Evolutionary conservation across 371 early-diverging fungal genomes (phyloP).

Genomic region (Dinochytrium kinnereticum): DNA sequence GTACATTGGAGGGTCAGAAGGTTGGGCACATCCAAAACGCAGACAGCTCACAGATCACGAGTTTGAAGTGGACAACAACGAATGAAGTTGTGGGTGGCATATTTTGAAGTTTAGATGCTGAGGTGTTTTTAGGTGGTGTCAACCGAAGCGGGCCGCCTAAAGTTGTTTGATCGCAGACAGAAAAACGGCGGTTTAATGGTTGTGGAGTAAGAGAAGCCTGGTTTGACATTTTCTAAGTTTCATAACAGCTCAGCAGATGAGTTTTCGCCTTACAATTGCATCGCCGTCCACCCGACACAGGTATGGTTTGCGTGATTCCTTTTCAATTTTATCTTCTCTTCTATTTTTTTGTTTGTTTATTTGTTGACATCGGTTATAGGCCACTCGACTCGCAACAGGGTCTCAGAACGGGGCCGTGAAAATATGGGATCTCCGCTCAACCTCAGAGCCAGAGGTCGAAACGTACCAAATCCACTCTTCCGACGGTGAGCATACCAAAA

Average conservation of each 20-base stretch:
- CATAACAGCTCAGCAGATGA: neutral
- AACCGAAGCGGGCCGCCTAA: neutral
- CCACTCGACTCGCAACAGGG: neutral
- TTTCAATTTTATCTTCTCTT: too few species aligned
- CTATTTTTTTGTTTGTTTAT: too few species aligned
- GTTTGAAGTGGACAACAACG: neutral
- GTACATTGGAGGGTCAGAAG: neutral
- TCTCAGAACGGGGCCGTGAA: slow-evolving; percentile 16
- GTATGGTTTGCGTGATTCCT: too few species aligned
- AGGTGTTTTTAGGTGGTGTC: neutral
- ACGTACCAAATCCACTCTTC: slow-evolving; percentile 7
- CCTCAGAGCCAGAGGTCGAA: slow-evolving; percentile 8
- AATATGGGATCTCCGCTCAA: slow-evolving; percentile 25
- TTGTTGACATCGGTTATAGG: too few species aligned
- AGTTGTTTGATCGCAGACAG: slow-evolving; percentile 7
- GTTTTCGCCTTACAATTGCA: slow-evolving; percentile 14
- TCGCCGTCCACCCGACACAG: slow-evolving; percentile 26
- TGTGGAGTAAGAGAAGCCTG: neutral
- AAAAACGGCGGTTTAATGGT: neutral
- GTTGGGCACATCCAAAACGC: neutral
- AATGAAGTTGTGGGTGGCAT: slow-evolving; percentile 2
- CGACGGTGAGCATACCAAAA: slow-evolving; percentile 18
- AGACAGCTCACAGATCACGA: slow-evolving; percentile 5
- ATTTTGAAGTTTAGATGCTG: neutral
- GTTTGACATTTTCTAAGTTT: neutral